These are phyloP conservation scores for Penicillium egyptiacum DNA, from an alignment of 495 filamentous ascomycete species.

Conservation along the genomic window DNA sequence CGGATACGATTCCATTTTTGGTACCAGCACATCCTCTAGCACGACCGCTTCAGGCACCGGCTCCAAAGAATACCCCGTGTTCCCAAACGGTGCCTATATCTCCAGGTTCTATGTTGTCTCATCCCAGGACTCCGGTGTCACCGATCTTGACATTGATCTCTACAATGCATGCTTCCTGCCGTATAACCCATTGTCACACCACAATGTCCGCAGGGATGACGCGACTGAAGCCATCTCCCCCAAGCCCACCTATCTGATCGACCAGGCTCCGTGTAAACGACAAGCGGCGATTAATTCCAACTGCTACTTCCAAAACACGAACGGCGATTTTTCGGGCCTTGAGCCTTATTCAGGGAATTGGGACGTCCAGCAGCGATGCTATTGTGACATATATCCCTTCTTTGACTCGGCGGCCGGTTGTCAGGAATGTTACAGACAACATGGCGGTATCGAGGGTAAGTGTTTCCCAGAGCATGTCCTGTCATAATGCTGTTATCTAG, in stretches of 20 bases:
- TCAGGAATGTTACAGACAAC: neutral
- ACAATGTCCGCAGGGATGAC: neutral
- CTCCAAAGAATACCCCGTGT: neutral
- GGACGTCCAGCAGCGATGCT: neutral
- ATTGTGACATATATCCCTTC: neutral
- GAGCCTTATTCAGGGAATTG: neutral
- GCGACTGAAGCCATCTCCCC: neutral
- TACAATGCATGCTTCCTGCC: neutral
- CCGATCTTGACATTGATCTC: neutral
- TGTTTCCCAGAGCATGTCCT: neutral
- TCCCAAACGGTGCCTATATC: neutral
- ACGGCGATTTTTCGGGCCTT: neutral
- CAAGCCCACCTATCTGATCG: neutral
- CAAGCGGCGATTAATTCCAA: neutral
- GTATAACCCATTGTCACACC: neutral
- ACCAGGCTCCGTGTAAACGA: neutral
- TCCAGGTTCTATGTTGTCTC: neutral
- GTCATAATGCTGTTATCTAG: neutral
- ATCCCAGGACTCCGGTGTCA: neutral
- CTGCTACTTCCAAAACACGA: neutral
- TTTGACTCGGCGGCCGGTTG: neutral
- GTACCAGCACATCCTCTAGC: neutral
- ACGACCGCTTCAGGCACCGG: neutral
- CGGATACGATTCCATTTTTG: neutral
- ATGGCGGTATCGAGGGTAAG: neutral